Base-by-base conservation (phyloP, 345 rosid species). In the Streptanthus diversifolius region DNA sequence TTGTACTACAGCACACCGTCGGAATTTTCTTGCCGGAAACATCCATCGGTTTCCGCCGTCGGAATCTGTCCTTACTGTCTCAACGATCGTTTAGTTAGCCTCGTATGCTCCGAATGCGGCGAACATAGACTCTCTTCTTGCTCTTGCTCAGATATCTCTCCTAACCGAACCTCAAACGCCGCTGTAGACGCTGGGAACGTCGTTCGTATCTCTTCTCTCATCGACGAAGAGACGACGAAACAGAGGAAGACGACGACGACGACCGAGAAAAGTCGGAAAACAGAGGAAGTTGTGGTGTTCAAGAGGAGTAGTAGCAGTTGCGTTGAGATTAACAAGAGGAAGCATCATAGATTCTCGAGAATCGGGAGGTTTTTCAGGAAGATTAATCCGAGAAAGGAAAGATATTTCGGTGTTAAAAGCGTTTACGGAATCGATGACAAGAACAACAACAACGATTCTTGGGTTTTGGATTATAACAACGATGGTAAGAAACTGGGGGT, bases 61-160 rank as follows among this genome's bases (percentile, higher is more conserved):
- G 99, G 99, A 5, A 83, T 95, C 0, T 95, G 99, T 59, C 85
- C 99, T 11, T 75, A 81, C 55, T 95, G 99, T 70, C 90, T 95
- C 63, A 87, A 87, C 68, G 99, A 95, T 68, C 95, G 98, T n/a
- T 79, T 95, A 64, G 76, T 86, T 19, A 88, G 78, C 60, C 83
- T 95, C 67, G 93, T 95, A 0, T 95, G 99, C 51, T 88, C 98
- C 0, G 98, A 91, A 60, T 95, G 99, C 48, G 98, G 99, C 4
- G 98, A 91, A 58, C 99, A 91, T 44, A 78, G 99, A 13, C 85
- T 90, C 35, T 95, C 99, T 32, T 95, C 98, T 14, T 95, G 99
- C 21, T 91, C 98, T 13, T 95, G 98, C 83, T 91, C 98, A 1
- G 80, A 82, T 76, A 73, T 87, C 86, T 87, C 95, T 22, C 84